These are phyloP conservation scores for Ogataea salicorniae DNA, from an alignment of 805 yeast genomes.

Conservation along the genomic window DNA sequence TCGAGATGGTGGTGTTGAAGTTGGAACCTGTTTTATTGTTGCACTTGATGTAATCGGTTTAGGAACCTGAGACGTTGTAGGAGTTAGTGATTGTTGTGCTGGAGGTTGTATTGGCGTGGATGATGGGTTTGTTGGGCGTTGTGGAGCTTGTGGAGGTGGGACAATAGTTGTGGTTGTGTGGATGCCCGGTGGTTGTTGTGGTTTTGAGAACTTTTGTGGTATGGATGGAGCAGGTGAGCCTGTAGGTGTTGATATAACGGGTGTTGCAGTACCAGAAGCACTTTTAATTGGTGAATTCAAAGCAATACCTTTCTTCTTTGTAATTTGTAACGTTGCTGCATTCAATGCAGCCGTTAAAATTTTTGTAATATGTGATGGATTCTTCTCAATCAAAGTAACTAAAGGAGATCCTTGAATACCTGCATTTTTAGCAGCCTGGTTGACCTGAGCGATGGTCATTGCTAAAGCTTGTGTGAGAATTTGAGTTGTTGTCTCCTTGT, in stretches of 20 bases:
- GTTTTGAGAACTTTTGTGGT: background rate
- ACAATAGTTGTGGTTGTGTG: slow-evolving; percentile 2
- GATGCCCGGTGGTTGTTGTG: background rate
- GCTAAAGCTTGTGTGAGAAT: slow-evolving; percentile 88
- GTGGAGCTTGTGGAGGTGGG: background rate
- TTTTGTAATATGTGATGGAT: slow-evolving; percentile 75
- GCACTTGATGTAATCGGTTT: background rate
- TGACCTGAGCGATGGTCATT: slow-evolving; percentile 85
- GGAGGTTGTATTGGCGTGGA: background rate
- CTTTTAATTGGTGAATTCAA: slow-evolving; percentile 7
- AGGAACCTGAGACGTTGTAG: background rate
- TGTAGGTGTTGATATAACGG: slow-evolving; percentile 26
- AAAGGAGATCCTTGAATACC: slow-evolving; percentile 77
- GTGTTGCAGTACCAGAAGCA: slow-evolving; percentile 7
- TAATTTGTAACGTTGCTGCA: slow-evolving; percentile 62
- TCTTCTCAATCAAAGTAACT: slow-evolving; percentile 70
- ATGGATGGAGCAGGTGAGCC: slow-evolving; percentile 1
- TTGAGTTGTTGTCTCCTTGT: slow-evolving; percentile 77
- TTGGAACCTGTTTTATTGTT: background rate
- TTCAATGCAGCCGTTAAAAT: slow-evolving; percentile 77
- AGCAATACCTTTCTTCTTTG: slow-evolving; percentile 46
- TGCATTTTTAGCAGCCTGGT: slow-evolving; percentile 80
- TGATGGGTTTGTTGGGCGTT: background rate
- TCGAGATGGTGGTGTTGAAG: slow-evolving; percentile 1
- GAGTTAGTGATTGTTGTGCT: background rate